Conservation (phyloP, 2,329 filamentous ascomycete genomes). For the Aureobasidium sp. region DNA sequence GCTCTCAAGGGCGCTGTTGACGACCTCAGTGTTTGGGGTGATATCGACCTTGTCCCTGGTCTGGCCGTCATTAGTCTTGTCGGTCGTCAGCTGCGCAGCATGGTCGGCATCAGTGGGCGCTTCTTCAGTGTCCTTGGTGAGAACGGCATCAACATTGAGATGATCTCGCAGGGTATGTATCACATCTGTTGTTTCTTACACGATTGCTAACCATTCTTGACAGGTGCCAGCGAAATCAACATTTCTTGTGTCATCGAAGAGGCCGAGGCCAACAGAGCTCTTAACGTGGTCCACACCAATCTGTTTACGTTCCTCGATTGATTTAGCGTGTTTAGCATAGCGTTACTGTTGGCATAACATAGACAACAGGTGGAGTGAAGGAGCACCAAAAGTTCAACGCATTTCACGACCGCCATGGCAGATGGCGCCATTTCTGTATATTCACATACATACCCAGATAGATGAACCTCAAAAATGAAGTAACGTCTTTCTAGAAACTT, state of each 20-base stretch:
- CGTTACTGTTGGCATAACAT: not conserved
- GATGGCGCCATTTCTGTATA: not conserved
- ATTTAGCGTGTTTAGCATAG: slow-evolving; percentile 5
- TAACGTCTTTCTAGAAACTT: not conserved
- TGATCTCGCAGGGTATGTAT: slow-evolving; percentile 88
- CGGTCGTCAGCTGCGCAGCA: slow-evolving; percentile 94
- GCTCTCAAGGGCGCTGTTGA: slow-evolving; percentile 47
- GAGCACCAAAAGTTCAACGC: not conserved
- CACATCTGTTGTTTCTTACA: too few relatives aligned
- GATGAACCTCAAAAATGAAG: not conserved
- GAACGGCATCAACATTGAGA: slow-evolving; percentile 93
- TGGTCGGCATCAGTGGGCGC: slow-evolving; percentile 79
- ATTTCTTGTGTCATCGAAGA: slow-evolving; percentile 97
- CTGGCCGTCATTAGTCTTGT: slow-evolving; percentile 97
- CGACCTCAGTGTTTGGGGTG: slow-evolving; percentile 71
- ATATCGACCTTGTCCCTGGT: slow-evolving; percentile 79
- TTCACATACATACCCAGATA: not conserved
- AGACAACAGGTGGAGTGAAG: not conserved
- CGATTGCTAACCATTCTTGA: slow-evolving; percentile 9
- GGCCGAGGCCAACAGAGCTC: slow-evolving; percentile 78
- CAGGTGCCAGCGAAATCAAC: slow-evolving; percentile 96
- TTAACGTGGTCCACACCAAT: slow-evolving; percentile 94
- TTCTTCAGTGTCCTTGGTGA: slow-evolving; percentile 96
- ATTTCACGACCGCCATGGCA: not conserved
- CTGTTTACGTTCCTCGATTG: slow-evolving; percentile 91